Evolutionary conservation across 1,284 basidiomycete genomes (phyloP).

Genomic region (Austroboletus novae-zelandiae): DNA sequence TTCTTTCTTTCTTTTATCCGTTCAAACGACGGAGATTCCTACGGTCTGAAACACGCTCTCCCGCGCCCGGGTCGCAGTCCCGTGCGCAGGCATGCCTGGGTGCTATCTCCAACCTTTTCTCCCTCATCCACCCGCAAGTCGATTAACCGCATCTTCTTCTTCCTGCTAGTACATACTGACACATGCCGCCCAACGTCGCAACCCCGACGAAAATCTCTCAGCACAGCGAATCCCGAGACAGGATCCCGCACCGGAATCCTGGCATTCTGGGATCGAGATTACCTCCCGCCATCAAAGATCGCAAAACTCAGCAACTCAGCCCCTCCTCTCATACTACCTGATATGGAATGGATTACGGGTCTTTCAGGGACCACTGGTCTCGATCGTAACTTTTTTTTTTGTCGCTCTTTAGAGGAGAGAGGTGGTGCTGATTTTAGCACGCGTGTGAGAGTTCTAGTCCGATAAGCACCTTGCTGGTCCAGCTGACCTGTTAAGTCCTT

Average conservation of each 20-base stretch:
- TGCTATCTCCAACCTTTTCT: too few relatives aligned
- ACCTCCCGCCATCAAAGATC: conserved; percentile 11
- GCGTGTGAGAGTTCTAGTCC: conserved; percentile 2
- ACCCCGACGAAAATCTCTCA: too few relatives aligned
- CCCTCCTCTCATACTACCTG: conserved; percentile 10
- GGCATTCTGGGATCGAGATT: neutral
- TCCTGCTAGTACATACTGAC: too few relatives aligned
- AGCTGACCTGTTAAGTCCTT: conserved; percentile 28
- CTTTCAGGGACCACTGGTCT: conserved; percentile 16
- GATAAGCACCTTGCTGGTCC: conserved; percentile 25
- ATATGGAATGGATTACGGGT: conserved; percentile 17
- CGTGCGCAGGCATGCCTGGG: too few relatives aligned
- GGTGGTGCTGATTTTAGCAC: conserved; percentile 9
- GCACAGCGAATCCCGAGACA: neutral
- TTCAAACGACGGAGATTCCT: too few relatives aligned
- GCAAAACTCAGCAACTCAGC: conserved; percentile 8
- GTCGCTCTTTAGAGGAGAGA: conserved; percentile 3
- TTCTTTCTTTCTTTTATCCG: neutral
- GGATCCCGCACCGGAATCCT: neutral
- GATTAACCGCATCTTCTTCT: too few relatives aligned
- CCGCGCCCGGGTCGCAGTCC: too few relatives aligned
- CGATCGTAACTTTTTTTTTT: conserved; percentile 8
- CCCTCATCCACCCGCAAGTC: too few relatives aligned
- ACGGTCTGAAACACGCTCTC: too few relatives aligned
- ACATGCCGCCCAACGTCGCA: too few relatives aligned